Evolutionary conservation across 768 basidiomycete genomes (phyloP).

Genomic region (Boletus sp.): DNA sequence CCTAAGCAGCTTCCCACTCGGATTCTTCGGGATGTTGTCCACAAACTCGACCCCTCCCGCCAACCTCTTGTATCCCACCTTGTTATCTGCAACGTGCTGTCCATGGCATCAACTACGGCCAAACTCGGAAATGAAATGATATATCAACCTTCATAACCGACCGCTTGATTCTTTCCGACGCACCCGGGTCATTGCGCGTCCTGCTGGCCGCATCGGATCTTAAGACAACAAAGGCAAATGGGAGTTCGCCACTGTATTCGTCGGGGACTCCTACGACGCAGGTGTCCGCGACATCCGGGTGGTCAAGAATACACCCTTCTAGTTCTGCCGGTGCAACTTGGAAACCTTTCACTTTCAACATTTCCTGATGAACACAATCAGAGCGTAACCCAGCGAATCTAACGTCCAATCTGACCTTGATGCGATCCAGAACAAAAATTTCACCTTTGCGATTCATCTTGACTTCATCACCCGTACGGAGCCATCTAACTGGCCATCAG

Average conservation of each 20-base stretch:
- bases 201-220: slow-evolving; percentile 37
- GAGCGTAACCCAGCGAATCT: background rate
- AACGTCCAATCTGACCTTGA: slow-evolving; percentile 48
- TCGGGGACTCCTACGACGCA: slow-evolving; percentile 68
- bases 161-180: slow-evolving; percentile 34
- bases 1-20: slow-evolving; percentile 64
- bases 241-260: slow-evolving; percentile 74
- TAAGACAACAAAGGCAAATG: slow-evolving; percentile 66
- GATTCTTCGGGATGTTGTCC: slow-evolving; percentile 63
- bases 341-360: slow-evolving; percentile 60
- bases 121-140: background rate
- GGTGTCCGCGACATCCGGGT: slow-evolving; percentile 56
- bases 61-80: slow-evolving; percentile 58
- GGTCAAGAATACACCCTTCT: slow-evolving; percentile 60
- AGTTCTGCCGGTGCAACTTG: slow-evolving; percentile 66
- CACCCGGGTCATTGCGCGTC: slow-evolving; percentile 29
- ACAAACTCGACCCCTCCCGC: slow-evolving; percentile 62
- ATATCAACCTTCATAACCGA: slow-evolving; percentile 52
- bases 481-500: slow-evolving; percentile 43
- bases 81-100: slow-evolving; percentile 58
- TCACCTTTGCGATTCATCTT: slow-evolving; percentile 58
- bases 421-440: slow-evolving; percentile 66
- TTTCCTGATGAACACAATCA: slow-evolving; percentile 45
- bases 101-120: background rate
- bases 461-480: slow-evolving; percentile 71